Evolutionary conservation across 305 asterid genomes (phyloP), one percentile per base, ranked within the genome.

Genomic region (Rubia peregrina): DNA sequence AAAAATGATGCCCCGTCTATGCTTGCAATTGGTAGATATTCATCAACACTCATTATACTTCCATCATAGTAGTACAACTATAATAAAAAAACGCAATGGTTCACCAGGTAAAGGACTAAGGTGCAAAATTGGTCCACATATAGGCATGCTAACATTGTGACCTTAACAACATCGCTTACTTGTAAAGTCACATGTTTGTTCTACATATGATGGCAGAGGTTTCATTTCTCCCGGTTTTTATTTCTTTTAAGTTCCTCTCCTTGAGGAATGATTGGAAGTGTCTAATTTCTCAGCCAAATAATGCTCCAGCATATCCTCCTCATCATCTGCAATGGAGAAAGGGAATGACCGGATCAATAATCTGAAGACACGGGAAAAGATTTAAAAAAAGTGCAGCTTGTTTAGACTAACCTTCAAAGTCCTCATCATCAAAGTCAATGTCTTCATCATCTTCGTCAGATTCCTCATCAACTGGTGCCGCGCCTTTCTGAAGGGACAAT

Each of bases 281-380:
- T 82, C 89, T 65, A 85, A 77, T 68, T 84, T 87, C 76, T 85
- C 99, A 0, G 99, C 98, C 69, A 95, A 83, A 85, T 88, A 95
- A 83, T 95, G 98, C 80, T 91, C 98, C 26, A 95, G 84, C 99
- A 91, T 88, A 77, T 91, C 98, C 1, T 91, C 97, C 80, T 93
- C 99, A 66, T 94, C 98, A 67, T 85, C 98, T 87, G 83, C 69
- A 40, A 63, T 21, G 67, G 64, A 3, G 61, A 12, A 30, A 68
- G 36, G 26, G 66, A 61, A 74, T 64, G 21, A 30, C 43, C n/a
- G 10, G 21, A 70, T 30, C 10, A 16, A 10, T 40, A 71, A 19
- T 53, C 40, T 36, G 41, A 67, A 3, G 59, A 36, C n/a, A 60
- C 38, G 51, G 48, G 38, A 61, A 4, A 56, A 71, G 56, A 38